phyloP scores from a whole-genome alignment of 1,284 basidiomycete species.

The Cutaneotrichosporon sp. region DNA sequence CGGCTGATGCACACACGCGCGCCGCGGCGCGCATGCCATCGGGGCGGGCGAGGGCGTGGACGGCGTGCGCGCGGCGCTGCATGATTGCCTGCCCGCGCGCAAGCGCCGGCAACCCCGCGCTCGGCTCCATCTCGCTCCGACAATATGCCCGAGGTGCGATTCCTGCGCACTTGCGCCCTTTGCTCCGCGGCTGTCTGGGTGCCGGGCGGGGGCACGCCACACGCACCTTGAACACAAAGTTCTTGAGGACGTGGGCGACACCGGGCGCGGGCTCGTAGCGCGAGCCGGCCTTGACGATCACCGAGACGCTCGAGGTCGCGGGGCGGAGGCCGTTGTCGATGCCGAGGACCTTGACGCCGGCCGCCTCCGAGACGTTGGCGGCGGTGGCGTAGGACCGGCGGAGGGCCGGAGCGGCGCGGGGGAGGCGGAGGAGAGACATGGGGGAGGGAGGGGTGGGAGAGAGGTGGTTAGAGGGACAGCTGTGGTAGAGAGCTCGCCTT shows the following conservation, averaged over 20 bases:
- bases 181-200: neutral
- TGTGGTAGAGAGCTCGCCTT: neutral
- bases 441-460: conserved; percentile 19
- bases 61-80: neutral
- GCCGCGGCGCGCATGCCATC: neutral
- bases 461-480: conserved; percentile 10
- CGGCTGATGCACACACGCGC: neutral
- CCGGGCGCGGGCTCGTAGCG: conserved; percentile 83
- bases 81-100: too few relatives aligned
- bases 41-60: neutral
- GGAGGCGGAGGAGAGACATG: conserved; percentile 29
- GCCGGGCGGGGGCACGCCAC: neutral
- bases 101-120: neutral
- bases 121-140: neutral
- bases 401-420: conserved; percentile 27
- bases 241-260: conserved; percentile 88
- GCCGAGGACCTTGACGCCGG: conserved; percentile 81
- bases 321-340: conserved; percentile 72
- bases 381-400: conserved; percentile 38
- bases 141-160: neutral
- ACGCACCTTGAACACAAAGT: conserved; percentile 92
- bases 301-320: conserved; percentile 74
- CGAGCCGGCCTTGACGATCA: conserved; percentile 87
- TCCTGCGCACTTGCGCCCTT: neutral
- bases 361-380: conserved; percentile 72